Evolutionary conservation across 2,329 filamentous ascomycete genomes (phyloP), one percentile per base, ranked within the genome.

Genomic region (Neonectria faginata): DNA sequence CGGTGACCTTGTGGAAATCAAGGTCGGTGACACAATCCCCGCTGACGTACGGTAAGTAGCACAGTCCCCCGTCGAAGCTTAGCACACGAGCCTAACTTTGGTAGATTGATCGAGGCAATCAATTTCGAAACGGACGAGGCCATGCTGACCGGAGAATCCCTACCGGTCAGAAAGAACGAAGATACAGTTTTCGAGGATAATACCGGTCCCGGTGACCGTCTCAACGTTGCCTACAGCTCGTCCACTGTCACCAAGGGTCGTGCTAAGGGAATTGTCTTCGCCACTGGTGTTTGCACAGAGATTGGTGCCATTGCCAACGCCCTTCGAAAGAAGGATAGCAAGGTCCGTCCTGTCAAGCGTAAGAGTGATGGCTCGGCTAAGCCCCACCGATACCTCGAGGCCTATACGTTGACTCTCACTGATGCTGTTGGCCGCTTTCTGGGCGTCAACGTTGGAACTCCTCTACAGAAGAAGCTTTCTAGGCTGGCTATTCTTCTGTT

Each of bases 101-200:
- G 2, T 33, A 51, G 48, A 57, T 72, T 85, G 2, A 70, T 88
- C 36, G 85, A 89, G 67, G 84, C 82, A 22, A 84, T 91, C 79
- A 92, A 92, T 75, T 84, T 90, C 47, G 88, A 89, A 70, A 90
- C 88, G 66, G 89, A 93, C 66, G 88, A 90, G 74, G 87, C 88
- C 1, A 81, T 89, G 25, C 81, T 90, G 14, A 91, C 88, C 2
- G 88, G 88, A 52, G 88, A 91, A 75, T 89, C 88, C 9, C 79
- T 89, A 0, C 88, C 88, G 20, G 85, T 88, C 2, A 81, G 80
- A 74, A 86, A 90, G 78, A 80, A 85, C 69, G 74, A 82, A 7
- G 75, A 80, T 25, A 74, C 76, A 29, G 82, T 82, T 25, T 83
- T 83, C 36, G 67, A 75, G 25, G 73, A 74, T 0, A 80, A 82